Evolutionary conservation across 345 rosid species (phyloP), one percentile per base, ranked within the genome.

Genomic region (Eutrema japonicum): DNA sequence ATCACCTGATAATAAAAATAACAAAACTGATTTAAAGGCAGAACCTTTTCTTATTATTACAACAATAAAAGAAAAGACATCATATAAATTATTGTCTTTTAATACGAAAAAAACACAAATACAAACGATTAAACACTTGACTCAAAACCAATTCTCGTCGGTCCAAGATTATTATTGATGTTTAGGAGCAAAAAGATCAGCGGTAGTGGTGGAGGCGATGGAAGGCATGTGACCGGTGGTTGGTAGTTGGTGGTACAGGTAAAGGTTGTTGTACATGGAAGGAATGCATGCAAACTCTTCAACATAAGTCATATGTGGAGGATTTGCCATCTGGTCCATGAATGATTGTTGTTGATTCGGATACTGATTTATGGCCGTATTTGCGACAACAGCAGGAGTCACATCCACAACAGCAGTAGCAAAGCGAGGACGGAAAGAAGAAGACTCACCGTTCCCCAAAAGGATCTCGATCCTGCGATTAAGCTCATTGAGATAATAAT

Each of bases 201-300:
- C 10, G 27, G 29, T 49, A 10, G 11, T 6, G 4, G 0, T 38
- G 11, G 42, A 0, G 41, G 52, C 8, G 11, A 3, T 12, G 58
- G 58, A 13, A 43, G 66, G 35, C 27, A 62, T 43, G 37, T 29
- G 49, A 29, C 38, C 4, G 53, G 53, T 49, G 53, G 36, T 10
- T 48, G 68, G 55, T 48, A 7, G 32, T 5, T 70, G 50, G 0
- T 48, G 33, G 43, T 54, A 14, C 42, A 8, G 13, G 11, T 54
- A 37, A 49, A 12, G 0, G 43, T 54, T 55, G 7, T 2, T 18
- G 4, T 58, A 41, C 66, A 70, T 48, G 32, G 41, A 48, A 41
- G 32, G 5, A 30, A 11, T 8, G 38, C 7, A 30, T 14, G 14
- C 27, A 67, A 11, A 3, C 10, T 32, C 62, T n/a, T 36, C 38